Evolutionary conservation across 768 basidiomycete species (phyloP).

Genomic region (Dendrothele bispora): DNA sequence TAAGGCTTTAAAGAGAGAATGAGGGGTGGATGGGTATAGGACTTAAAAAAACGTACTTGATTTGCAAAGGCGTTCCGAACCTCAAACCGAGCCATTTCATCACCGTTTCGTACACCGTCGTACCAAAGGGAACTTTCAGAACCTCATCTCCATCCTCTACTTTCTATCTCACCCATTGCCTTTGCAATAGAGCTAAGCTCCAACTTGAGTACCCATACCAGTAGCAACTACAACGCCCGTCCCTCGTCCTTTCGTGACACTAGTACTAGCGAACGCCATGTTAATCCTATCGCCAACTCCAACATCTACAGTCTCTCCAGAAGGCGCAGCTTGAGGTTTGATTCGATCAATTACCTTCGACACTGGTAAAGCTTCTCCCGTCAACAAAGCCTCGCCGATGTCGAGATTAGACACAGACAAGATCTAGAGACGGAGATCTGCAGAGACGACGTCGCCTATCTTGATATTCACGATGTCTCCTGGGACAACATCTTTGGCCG

Average conservation of each 20-base stretch:
- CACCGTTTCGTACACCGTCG: background rate
- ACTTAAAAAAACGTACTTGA: constrained; percentile 17
- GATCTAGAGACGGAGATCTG: constrained; percentile 55
- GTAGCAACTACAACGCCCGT: constrained; percentile 46
- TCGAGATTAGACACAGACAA: constrained; percentile 44
- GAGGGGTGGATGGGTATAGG: background rate
- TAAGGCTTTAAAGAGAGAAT: constrained; percentile 13
- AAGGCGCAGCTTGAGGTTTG: background rate
- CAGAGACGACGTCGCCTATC: constrained; percentile 57
- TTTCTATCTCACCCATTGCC: constrained; percentile 28
- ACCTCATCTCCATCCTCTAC: background rate
- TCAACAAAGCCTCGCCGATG: constrained; percentile 49
- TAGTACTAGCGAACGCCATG: constrained; percentile 42
- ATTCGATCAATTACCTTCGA: constrained; percentile 25
- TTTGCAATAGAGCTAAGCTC: constrained; percentile 37
- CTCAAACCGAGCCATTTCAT: constrained; percentile 21
- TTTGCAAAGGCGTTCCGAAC: constrained; percentile 37
- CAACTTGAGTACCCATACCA: constrained; percentile 54
- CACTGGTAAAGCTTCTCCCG: constrained; percentile 29
- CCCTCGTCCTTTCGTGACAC: constrained; percentile 49
- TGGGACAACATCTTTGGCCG: constrained; percentile 51
- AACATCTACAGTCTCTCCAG: background rate
- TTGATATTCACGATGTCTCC: constrained; percentile 53
- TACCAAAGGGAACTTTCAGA: background rate
- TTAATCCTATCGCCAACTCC: constrained; percentile 41